phyloP scores from a whole-genome alignment of 306 rosid genomes.

The Gastrolobium villosum region DNA sequence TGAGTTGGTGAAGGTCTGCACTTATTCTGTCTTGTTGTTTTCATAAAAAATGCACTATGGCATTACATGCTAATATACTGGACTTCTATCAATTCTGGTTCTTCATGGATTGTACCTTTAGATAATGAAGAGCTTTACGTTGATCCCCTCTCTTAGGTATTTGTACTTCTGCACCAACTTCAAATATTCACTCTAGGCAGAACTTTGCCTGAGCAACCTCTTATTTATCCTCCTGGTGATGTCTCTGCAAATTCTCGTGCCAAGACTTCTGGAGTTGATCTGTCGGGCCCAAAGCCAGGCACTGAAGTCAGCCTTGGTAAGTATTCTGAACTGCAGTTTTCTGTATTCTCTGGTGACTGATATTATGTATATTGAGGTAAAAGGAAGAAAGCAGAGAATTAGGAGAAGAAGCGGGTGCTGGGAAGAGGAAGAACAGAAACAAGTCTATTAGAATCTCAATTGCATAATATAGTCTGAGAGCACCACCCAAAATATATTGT shows the following conservation, averaged over 20 bases:
- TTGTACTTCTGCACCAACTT: constrained; percentile 92
- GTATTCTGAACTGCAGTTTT: constrained; percentile 48
- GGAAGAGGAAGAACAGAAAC: background rate
- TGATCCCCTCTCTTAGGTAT: constrained; percentile 62
- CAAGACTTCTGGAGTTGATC: constrained; percentile 71
- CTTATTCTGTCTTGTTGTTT: constrained; percentile 35
- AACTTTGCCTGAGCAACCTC: constrained; percentile 81
- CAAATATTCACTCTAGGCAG: constrained; percentile 82
- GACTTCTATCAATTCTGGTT: constrained; percentile 34
- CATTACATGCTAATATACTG: constrained; percentile 20
- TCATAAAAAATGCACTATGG: background rate
- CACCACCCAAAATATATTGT: background rate
- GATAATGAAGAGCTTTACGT: constrained; percentile 18
- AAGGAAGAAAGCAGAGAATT: constrained; percentile 11
- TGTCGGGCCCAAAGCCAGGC: constrained; percentile 78
- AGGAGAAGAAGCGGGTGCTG: background rate
- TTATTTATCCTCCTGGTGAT: constrained; percentile 65
- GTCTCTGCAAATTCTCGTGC: constrained; percentile 62
- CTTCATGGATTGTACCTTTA: constrained; percentile 33
- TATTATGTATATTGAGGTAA: constrained; percentile 9
- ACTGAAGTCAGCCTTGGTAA: constrained; percentile 80
- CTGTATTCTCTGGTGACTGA: constrained; percentile 31
- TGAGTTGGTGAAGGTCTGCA: constrained; percentile 80
- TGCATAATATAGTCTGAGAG: background rate
- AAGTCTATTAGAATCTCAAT: background rate